Evolutionary conservation across 495 filamentous ascomycete species (phyloP).

Genomic region (Xylaria longipes): DNA sequence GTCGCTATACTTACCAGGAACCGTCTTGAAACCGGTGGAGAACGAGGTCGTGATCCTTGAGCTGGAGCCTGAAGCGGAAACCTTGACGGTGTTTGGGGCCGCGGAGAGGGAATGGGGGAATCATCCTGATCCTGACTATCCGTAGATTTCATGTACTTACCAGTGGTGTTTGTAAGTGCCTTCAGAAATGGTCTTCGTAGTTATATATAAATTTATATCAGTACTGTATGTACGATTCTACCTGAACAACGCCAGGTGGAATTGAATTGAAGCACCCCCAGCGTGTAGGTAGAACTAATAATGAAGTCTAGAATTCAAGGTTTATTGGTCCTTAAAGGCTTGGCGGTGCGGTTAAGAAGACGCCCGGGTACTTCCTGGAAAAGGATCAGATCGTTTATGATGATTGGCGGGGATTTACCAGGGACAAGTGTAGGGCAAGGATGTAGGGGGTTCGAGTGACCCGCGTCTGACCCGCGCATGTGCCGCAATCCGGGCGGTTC

Average conservation of each 20-base stretch:
- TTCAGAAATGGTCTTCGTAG: not conserved
- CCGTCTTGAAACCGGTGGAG: constrained; percentile 33
- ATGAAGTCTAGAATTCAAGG: not conserved
- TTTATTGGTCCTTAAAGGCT: not conserved
- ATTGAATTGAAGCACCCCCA: not conserved
- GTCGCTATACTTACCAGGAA: constrained; percentile 52
- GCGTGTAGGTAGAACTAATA: not conserved
- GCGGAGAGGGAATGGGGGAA: constrained; percentile 50
- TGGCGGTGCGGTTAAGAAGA: not conserved
- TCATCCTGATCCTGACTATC: constrained; percentile 50
- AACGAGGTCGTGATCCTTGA: constrained; percentile 53
- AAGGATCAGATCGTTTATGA: constrained; percentile 13
- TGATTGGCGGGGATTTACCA: constrained; percentile 14
- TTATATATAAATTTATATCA: not conserved
- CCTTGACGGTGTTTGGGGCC: constrained; percentile 40
- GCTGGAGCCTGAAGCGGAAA: constrained; percentile 45
- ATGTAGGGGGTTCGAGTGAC: too few relatives aligned
- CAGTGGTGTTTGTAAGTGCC: not conserved
- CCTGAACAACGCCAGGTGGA: not conserved
- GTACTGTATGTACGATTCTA: not conserved
- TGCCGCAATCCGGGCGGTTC: constrained; percentile 18
- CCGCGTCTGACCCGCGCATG: not conserved
- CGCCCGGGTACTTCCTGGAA: not conserved
- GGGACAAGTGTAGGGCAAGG: too few relatives aligned
- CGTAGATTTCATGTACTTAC: not conserved